These are phyloP conservation scores for Diaporthe batatas DNA, from an alignment of 2,329 filamentous ascomycete genomes.

Conservation along the genomic window DNA sequence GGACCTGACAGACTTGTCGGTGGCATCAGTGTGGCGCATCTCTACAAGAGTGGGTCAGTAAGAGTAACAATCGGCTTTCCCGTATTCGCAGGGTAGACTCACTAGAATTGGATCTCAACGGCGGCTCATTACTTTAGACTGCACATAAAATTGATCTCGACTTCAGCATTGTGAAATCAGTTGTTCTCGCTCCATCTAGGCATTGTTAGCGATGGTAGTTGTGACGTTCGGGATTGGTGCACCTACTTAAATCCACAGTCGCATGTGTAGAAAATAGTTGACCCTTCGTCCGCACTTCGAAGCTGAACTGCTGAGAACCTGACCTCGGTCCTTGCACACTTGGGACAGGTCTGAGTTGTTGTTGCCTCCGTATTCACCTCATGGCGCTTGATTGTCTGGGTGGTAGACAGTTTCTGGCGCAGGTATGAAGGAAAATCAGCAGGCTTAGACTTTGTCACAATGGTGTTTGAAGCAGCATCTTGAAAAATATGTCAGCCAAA, in stretches of 20 bases:
- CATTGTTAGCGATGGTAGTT: constrained; percentile 46
- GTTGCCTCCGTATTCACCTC: constrained; percentile 81
- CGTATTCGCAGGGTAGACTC: not conserved
- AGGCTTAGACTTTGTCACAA: constrained; percentile 87
- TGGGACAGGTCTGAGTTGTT: constrained; percentile 78
- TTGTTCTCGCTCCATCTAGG: constrained; percentile 72
- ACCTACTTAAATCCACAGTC: constrained; percentile 87
- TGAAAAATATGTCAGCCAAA: constrained; percentile 21
- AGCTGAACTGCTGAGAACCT: constrained; percentile 88
- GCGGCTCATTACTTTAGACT: constrained; percentile 14
- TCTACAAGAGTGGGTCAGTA: not conserved
- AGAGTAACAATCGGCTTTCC: not conserved
- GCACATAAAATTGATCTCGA: not conserved
- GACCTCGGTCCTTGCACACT: constrained; percentile 86
- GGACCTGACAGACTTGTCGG: not conserved
- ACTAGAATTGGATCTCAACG: constrained; percentile 9
- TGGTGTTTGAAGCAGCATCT: constrained; percentile 83
- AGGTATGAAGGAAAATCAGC: constrained; percentile 92
- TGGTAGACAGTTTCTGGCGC: constrained; percentile 86
- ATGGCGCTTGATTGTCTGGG: constrained; percentile 83
- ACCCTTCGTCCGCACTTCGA: constrained; percentile 94
- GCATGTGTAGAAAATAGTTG: constrained; percentile 91
- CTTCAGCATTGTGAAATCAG: constrained; percentile 49
- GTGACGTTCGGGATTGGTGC: constrained; percentile 16
- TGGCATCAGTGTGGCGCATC: not conserved